Percentiles rank a stretch among this genome's conserved stretches.
Evolutionary conservation across 2,329 filamentous ascomycete species (phyloP).

Genomic region (Ascochyta lentis): DNA sequence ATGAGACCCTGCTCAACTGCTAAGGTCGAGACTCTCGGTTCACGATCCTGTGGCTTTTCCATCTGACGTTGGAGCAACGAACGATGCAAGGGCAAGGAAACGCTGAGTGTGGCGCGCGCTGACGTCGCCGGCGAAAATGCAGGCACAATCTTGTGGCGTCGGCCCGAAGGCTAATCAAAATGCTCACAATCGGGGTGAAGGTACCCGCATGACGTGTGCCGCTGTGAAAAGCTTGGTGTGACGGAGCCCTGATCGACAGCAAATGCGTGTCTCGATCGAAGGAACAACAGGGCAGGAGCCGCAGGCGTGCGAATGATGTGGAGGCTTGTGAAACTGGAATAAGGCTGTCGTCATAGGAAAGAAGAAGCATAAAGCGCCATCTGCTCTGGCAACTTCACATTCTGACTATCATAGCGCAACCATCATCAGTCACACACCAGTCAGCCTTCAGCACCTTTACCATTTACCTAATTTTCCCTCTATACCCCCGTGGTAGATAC

Average conservation of each 20-base stretch:
- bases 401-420: background rate
- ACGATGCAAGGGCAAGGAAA: constrained; percentile 10
- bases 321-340: constrained; percentile 13
- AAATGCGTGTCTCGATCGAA: constrained; percentile 6
- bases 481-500: background rate
- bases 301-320: constrained; percentile 12
- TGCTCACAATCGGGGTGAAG: background rate
- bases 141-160: constrained; percentile 9
- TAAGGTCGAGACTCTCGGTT: background rate
- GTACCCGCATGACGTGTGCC: constrained; percentile 14
- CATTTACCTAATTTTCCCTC: background rate
- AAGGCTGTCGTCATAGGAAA: constrained; percentile 18
- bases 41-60: constrained; percentile 14
- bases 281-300: constrained; percentile 11
- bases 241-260: constrained; percentile 15
- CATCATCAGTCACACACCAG: background rate
- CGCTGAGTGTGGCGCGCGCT: constrained; percentile 8
- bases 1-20: constrained; percentile 1
- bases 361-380: constrained; percentile 7
- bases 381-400: constrained; percentile 2
- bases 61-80: constrained; percentile 10
- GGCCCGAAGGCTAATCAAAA: constrained; percentile 7
- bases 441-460: background rate
- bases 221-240: constrained; percentile 9
- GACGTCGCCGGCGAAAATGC: constrained; percentile 5